Conservation (phyloP, 2,329 filamentous ascomycete genomes). For the Diatrype stigma region DNA sequence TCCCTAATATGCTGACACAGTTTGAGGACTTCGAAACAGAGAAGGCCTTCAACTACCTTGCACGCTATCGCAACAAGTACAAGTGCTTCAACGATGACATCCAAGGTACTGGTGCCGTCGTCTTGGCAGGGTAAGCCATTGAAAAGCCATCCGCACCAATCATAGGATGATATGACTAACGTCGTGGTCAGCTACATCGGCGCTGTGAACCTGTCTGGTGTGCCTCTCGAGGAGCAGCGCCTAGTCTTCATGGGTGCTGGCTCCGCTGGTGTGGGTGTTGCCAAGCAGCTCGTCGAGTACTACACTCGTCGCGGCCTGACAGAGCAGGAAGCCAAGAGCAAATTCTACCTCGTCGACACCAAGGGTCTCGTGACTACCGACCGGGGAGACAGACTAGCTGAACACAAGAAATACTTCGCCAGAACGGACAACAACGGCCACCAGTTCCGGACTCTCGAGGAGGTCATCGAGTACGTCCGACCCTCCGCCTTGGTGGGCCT, state of each 20-base stretch:
- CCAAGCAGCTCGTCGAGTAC: conserved; percentile 95
- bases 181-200: conserved; percentile 48
- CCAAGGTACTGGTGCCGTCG: conserved; percentile 93
- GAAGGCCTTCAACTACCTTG: conserved; percentile 86
- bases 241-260: conserved; percentile 96
- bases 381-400: conserved; percentile 87
- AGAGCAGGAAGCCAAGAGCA: conserved; percentile 79
- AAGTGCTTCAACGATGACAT: conserved; percentile 99
- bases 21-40: conserved; percentile 97
- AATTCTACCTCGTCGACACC: conserved; percentile 97
- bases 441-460: conserved; percentile 75
- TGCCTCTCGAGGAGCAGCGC: conserved; percentile 83
- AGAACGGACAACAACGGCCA: conserved; percentile 60
- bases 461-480: conserved; percentile 92
- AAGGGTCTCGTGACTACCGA: conserved; percentile 92
- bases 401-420: conserved; percentile 77
- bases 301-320: conserved; percentile 89
- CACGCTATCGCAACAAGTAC: conserved; percentile 82
- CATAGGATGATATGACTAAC: conserved; percentile 9
- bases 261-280: conserved; percentile 92
- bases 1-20: conserved; percentile 69
- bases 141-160: not conserved
- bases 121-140: conserved; percentile 67
- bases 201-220: conserved; percentile 77
- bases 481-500: conserved; percentile 92